Base-by-base conservation (phyloP, 2,329 filamentous ascomycete genomes). In the Arachnopeziza araneosa region DNA sequence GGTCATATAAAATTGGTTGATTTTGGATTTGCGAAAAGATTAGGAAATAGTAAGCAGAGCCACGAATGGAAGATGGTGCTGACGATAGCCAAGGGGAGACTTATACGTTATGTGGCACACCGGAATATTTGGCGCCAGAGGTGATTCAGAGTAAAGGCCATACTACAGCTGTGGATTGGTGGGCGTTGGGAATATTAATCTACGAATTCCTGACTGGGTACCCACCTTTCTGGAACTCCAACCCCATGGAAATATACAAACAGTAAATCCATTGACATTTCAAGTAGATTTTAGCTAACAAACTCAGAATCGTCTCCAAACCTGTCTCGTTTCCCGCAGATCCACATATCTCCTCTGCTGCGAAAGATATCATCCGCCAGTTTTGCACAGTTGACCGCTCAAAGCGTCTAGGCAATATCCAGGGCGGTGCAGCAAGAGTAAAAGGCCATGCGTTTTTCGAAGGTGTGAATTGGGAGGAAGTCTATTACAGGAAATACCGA, bases 181-280 rank as follows among this genome's bases (percentile, higher is more conserved):
- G 90, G 90, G 90, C 90, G 0, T 79, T 95, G 66, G 90, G 90
- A 24, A 92, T 93, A 66, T 75, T 95, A 59, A 86, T 93, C 61
- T 93, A 91, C 73, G 90, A 95, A 71, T 93, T 93, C 71, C 77
- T 93, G 54, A 91, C 90, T 10, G 90, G 90, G 26, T 92, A 93
- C 70, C 90, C 90, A 17, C 90, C 90, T 0, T 95, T 93, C 71
- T 95, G 90, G 89, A 87, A 93, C 70, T 86, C 90, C 65, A 93
- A 92, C 66, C 90, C 90, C 1, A 90, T 93, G 66, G 90, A 93
- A 72, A 93, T 93, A 60, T 93, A 93, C 75, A 90, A 91, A 73
- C 85, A 88, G 85, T 87, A 69, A 67, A 82, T 75, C 26, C 10
- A 14, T 55, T 32, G 36, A 17, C 22, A 32, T 50, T 17, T 24